Conservation (phyloP, 2,329 filamentous ascomycete species). For the Calonectria fujianensis region DNA sequence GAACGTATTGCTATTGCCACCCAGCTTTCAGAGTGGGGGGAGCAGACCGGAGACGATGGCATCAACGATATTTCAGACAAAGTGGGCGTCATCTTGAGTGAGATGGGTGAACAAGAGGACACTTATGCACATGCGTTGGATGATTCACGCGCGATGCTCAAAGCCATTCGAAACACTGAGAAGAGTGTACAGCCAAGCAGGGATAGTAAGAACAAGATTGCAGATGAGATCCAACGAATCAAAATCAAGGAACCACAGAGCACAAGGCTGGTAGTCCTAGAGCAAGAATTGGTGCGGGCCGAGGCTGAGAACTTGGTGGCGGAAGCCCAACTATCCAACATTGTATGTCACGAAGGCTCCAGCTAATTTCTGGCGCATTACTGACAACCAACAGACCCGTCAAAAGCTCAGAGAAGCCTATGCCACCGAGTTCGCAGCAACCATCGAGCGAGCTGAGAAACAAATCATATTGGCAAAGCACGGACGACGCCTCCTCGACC, state of each 20-base stretch:
- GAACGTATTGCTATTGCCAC: constrained; percentile 90
- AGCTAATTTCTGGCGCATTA: neutral
- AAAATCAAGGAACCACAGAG: constrained; percentile 95
- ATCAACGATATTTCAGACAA: constrained; percentile 96
- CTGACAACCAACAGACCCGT: constrained; percentile 76
- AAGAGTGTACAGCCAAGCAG: constrained; percentile 94
- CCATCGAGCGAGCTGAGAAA: constrained; percentile 97
- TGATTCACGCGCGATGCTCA: constrained; percentile 87
- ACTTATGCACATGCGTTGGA: constrained; percentile 90
- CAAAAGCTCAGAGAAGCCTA: constrained; percentile 98
- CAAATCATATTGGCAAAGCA: constrained; percentile 96
- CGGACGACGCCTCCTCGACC: constrained; percentile 86
- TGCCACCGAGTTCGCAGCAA: constrained; percentile 89
- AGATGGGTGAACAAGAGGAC: constrained; percentile 96
- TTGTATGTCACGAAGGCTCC: constrained; percentile 74
- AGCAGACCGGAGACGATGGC: constrained; percentile 90
- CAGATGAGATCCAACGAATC: constrained; percentile 92
- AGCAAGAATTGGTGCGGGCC: constrained; percentile 96
- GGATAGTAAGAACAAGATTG: constrained; percentile 89
- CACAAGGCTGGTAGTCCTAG: constrained; percentile 86
- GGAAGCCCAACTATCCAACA: constrained; percentile 96
- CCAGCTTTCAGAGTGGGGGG: constrained; percentile 97
- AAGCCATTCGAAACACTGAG: constrained; percentile 96
- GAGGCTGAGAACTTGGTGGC: constrained; percentile 97
- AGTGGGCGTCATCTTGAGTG: constrained; percentile 91